Evolutionary conservation across 768 basidiomycete species (phyloP).

Genomic region (Pleurotus ostreatus): DNA sequence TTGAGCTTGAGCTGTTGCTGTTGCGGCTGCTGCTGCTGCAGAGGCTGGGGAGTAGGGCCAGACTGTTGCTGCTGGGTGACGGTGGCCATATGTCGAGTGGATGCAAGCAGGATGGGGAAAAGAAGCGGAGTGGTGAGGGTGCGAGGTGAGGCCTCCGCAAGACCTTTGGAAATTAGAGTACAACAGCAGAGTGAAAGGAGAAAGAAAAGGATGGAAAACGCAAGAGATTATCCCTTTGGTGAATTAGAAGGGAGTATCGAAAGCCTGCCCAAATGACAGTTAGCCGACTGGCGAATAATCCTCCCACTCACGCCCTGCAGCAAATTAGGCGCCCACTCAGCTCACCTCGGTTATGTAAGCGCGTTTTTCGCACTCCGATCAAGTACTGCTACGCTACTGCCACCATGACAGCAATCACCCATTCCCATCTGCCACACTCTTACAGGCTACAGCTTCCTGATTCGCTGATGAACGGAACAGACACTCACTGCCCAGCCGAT

Average conservation of each 20-base stretch:
- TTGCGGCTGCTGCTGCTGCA: conserved; percentile 17
- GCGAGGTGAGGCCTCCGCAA: neutral
- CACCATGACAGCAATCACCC: no score
- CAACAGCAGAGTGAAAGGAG: neutral
- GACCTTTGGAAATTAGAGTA: conserved; percentile 13
- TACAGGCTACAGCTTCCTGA: no score
- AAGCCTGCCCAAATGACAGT: neutral
- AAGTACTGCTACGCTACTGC: no score
- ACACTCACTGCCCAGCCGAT: no score
- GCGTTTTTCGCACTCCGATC: neutral
- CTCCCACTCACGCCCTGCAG: neutral
- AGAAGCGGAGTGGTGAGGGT: neutral
- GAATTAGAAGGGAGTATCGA: neutral
- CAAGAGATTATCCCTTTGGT: neutral
- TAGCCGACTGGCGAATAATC: neutral
- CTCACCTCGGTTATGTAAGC: neutral
- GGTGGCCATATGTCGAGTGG: conserved; percentile 22
- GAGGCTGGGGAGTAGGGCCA: neutral
- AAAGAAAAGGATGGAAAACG: neutral
- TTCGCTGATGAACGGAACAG: no score
- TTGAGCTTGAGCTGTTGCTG: conserved; percentile 17
- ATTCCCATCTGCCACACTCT: no score
- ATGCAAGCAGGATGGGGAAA: neutral
- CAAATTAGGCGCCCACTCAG: neutral
- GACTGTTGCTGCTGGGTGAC: conserved; percentile 19